These are phyloP conservation scores for Ascocoryne sarcoides DNA, from an alignment of 2,329 filamentous ascomycete genomes.

Conservation along the genomic window DNA sequence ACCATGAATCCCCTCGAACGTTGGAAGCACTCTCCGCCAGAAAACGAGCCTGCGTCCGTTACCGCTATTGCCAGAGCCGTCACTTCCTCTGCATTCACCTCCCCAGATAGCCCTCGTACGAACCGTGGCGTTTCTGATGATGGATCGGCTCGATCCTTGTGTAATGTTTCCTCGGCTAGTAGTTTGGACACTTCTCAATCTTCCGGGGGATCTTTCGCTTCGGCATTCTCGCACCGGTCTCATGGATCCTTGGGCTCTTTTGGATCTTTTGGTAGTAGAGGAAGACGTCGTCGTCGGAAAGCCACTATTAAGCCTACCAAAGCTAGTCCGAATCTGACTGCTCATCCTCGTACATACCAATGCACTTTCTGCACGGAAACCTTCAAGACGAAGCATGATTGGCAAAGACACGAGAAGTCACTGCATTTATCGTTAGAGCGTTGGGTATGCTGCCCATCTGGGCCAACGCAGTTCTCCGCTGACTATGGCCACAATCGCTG, in stretches of 20 bases:
- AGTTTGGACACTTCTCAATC: constrained; percentile 54
- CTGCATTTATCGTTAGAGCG: constrained; percentile 55
- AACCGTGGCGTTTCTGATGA: constrained; percentile 52
- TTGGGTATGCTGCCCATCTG: constrained; percentile 56
- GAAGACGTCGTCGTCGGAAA: constrained; percentile 24
- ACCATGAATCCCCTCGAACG: constrained; percentile 57
- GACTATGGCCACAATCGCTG: constrained; percentile 49
- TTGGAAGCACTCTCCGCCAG: constrained; percentile 61
- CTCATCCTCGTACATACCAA: constrained; percentile 41
- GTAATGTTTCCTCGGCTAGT: constrained; percentile 50
- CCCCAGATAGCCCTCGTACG: constrained; percentile 45
- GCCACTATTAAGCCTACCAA: constrained; percentile 34
- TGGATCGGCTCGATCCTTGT: constrained; percentile 48
- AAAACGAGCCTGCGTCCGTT: constrained; percentile 58
- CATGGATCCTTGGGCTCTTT: constrained; percentile 41
- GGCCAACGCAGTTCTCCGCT: constrained; percentile 45
- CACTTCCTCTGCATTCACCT: constrained; percentile 40
- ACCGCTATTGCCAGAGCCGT: constrained; percentile 57
- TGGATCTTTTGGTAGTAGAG: constrained; percentile 22
- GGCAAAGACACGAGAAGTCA: constrained; percentile 63
- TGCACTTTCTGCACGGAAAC: constrained; percentile 63
- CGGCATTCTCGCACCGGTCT: constrained; percentile 50
- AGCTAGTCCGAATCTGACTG: constrained; percentile 34
- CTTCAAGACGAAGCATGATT: constrained; percentile 60
- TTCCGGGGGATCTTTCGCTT: constrained; percentile 48